Base-by-base conservation (phyloP, 2,329 filamentous ascomycete species). In the Trichoderma afroharzianum region DNA sequence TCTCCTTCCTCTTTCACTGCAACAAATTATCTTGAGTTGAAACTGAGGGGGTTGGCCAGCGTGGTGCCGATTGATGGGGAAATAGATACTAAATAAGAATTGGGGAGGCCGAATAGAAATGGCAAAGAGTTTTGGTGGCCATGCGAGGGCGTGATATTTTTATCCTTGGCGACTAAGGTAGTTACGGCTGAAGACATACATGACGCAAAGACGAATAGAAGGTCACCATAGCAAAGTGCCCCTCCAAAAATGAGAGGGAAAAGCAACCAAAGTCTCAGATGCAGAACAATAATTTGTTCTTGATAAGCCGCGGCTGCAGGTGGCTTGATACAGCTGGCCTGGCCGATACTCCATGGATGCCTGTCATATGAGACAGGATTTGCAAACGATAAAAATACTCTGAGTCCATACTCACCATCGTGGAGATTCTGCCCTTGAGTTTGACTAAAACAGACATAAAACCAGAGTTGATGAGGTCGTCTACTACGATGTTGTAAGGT, bases 271-370 rank as follows among this genome's bases (percentile, higher is more conserved):
- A 50, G 66, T 61, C 66, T 68, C 66, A 61, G 50, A 69, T 32
- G 67, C 67, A 62, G 53, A 62, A 62, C 67, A 62, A 53, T 50
- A 59, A 61, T 50, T 62, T 50, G 12, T 6, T 61, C 67, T 61
- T 32, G 58, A 61, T 36, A 62, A 69, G 67, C 57, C 43, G 66
- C 66, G n/a, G 66, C 66, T 61, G 66, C 36, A 62, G 57, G 28
- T 61, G 67, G 67, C 67, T 62, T 61, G 21, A 62, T 11, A 58
- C 39, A 36, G 57, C n/a, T 32, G 39, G 14, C 6, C 57, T n/a
- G 26, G 39, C 39, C 32, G 39, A 30, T 39, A 47, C 21, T 24
- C 21, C 39, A 30, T 15, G 21, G 43, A 50, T 28, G 39, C 39
- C 57, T 58, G 21, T 21, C 21, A n/a, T 30, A 6, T 32, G 21